A percentile compares a stretch with the other conserved stretches of the same genome.
These are phyloP conservation scores for Malania oleifera DNA, from an alignment of 164 flowering plant genomes.

Conservation along the genomic window DNA sequence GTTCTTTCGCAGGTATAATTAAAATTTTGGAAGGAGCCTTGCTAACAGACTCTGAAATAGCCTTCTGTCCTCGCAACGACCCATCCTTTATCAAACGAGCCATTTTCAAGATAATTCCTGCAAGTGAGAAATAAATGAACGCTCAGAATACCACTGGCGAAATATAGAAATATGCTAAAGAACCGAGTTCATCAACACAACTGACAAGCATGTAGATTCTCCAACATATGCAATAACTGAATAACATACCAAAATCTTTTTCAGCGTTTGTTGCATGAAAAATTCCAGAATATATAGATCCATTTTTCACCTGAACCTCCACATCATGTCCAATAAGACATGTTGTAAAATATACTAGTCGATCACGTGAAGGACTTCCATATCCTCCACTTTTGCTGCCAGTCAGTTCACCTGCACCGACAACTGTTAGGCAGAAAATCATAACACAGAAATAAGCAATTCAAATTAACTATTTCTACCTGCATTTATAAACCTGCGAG, in stretches of 20 bases:
- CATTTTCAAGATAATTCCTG: constrained; percentile 87
- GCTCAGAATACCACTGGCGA: neutral
- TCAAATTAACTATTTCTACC: constrained; percentile 30
- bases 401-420: constrained; percentile 30
- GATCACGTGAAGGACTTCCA: constrained; percentile 62
- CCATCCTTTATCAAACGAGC: constrained; percentile 68
- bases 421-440: constrained; percentile 6
- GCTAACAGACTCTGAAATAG: constrained; percentile 36
- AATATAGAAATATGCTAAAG: neutral
- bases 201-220: neutral
- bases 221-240: neutral
- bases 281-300: constrained; percentile 78
- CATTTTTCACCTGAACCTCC: constrained; percentile 88
- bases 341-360: constrained; percentile 63
- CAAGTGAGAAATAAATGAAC: constrained; percentile 11
- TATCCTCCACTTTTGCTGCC: constrained; percentile 39
- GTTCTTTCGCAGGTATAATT: constrained; percentile 74
- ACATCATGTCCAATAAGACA: constrained; percentile 87
- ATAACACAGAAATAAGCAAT: neutral
- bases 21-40: constrained; percentile 65
- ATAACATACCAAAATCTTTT: constrained; percentile 77
- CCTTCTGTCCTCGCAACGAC: constrained; percentile 46
- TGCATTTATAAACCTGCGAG: constrained; percentile 31
- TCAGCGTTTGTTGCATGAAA: constrained; percentile 72
- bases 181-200: neutral